Evolutionary conservation across 2,329 filamentous ascomycete species (phyloP).

Genomic region (Cadophora malorum): DNA sequence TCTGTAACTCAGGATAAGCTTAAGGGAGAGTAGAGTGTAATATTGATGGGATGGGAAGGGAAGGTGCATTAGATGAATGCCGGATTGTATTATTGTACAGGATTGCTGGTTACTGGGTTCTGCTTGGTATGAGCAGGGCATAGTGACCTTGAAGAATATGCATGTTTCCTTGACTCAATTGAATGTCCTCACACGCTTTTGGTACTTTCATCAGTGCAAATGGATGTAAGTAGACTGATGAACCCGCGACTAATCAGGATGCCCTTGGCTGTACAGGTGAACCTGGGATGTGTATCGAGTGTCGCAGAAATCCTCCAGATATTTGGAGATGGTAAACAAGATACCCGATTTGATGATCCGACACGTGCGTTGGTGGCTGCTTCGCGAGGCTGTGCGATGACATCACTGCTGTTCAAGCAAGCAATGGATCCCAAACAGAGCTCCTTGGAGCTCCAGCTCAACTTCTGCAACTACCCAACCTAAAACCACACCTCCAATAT

Average conservation of each 20-base stretch:
- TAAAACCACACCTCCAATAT: background rate
- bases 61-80: constrained; percentile 28
- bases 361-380: constrained; percentile 2
- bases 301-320: too few species aligned
- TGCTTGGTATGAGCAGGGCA: constrained; percentile 1
- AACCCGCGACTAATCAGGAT: too few species aligned
- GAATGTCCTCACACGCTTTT: background rate
- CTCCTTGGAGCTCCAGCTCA: background rate
- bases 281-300: too few species aligned
- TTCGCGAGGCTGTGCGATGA: constrained; percentile 8
- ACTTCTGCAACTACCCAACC: background rate
- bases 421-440: background rate
- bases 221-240: too few species aligned
- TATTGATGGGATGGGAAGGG: constrained; percentile 16
- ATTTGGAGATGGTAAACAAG: background rate
- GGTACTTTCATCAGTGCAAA: too few species aligned
- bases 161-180: background rate
- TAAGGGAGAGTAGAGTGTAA: constrained; percentile 57
- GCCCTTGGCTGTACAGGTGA: too few species aligned
- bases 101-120: constrained; percentile 21
- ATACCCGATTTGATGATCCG: background rate
- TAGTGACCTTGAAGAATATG: constrained; percentile 13
- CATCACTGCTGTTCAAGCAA: constrained; percentile 4
- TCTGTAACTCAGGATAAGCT: constrained; percentile 71
- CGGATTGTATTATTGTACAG: constrained; percentile 41